Conservation (phyloP, 176 grass and related monocot genomes). For the Avena insularis region DNA sequence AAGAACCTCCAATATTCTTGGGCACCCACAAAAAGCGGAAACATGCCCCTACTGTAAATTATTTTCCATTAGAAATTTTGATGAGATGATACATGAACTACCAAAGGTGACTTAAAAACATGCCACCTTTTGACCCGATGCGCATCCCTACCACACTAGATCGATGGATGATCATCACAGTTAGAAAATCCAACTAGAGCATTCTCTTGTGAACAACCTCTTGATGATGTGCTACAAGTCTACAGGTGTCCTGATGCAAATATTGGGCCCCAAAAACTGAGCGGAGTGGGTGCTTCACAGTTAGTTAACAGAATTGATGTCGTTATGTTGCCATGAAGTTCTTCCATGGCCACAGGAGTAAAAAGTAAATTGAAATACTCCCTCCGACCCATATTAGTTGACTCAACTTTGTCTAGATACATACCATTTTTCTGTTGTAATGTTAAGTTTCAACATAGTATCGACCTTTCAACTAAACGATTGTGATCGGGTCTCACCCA, state of each 20-base stretch:
- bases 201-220: constrained; percentile 16
- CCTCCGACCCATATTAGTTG: too few species aligned
- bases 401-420: too few species aligned
- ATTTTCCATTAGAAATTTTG: constrained; percentile 24
- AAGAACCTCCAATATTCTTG: constrained; percentile 45
- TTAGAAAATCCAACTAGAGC: constrained; percentile 4
- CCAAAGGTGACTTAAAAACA: constrained; percentile 40
- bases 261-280: constrained; percentile 4
- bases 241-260: neutral
- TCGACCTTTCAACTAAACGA: constrained; percentile 7
- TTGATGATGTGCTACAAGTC: constrained; percentile 1
- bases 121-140: constrained; percentile 42
- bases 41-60: constrained; percentile 1
- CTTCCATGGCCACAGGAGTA: neutral
- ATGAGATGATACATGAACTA: constrained; percentile 27
- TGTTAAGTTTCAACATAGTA: neutral
- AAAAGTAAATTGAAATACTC: neutral
- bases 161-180: constrained; percentile 14
- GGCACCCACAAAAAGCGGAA: constrained; percentile 10
- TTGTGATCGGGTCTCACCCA: neutral
- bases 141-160: constrained; percentile 30
- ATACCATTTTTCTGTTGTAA: neutral
- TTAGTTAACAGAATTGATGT: constrained; percentile 19
- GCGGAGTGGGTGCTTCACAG: neutral
- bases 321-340: neutral